phyloP scores from a whole-genome alignment of 495 filamentous ascomycete genomes.

The Annulohypoxylon maeteangense region DNA sequence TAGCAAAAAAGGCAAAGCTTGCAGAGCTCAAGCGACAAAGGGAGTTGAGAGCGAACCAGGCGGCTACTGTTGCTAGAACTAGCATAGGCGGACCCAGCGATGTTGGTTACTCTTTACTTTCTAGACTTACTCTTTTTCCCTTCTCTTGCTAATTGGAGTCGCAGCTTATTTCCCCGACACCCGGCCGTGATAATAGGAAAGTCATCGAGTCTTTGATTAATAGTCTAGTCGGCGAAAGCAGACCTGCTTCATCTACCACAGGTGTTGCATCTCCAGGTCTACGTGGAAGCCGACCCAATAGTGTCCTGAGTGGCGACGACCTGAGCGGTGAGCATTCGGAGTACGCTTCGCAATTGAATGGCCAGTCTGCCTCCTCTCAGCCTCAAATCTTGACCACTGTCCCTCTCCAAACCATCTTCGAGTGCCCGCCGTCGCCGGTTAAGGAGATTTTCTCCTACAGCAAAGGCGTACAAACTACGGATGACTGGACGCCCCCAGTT shows the following conservation, averaged over 20 bases:
- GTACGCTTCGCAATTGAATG: conserved; percentile 53
- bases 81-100: conserved; percentile 65
- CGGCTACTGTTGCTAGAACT: conserved; percentile 66
- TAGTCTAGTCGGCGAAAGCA: conserved; percentile 78
- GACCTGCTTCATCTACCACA: conserved; percentile 76
- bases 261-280: conserved; percentile 70
- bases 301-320: conserved; percentile 79
- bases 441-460: conserved; percentile 91
- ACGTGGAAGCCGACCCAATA: conserved; percentile 83
- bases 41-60: conserved; percentile 80
- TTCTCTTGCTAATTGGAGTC: conserved; percentile 39
- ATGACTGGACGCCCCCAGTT: conserved; percentile 68
- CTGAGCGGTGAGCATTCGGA: conserved; percentile 77
- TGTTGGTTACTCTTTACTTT: conserved; percentile 49
- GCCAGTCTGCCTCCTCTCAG: conserved; percentile 46
- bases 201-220: conserved; percentile 88
- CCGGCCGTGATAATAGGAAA: conserved; percentile 75
- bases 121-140: conserved; percentile 28
- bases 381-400: conserved; percentile 67
- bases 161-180: conserved; percentile 74
- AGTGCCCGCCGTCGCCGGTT: conserved; percentile 75
- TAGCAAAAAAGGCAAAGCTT: conserved; percentile 92
- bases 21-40: conserved; percentile 94
- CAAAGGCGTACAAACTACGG: conserved; percentile 90
- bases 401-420: conserved; percentile 76